Percentiles rank a stretch among this genome's conserved stretches.
Evolutionary conservation across 2,329 filamentous ascomycete species (phyloP).

Genomic region (Pseudogymnoascus sp.): DNA sequence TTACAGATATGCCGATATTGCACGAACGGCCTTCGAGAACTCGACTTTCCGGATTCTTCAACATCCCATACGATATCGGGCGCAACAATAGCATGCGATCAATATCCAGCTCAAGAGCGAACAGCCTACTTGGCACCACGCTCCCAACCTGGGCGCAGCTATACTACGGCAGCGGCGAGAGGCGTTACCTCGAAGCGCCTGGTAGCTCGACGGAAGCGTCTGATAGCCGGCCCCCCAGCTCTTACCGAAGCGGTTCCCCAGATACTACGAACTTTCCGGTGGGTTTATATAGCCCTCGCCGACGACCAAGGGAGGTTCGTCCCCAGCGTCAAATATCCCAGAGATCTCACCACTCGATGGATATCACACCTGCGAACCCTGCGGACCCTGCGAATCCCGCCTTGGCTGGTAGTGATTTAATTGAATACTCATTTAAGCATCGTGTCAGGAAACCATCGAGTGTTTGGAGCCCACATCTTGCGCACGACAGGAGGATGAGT

Average conservation of each 20-base stretch:
- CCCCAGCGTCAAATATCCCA: conserved; percentile 20
- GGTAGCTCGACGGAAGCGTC: conserved; percentile 23
- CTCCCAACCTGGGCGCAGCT: conserved; percentile 46
- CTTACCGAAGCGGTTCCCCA: conserved; percentile 41
- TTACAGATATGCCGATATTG: conserved; percentile 51
- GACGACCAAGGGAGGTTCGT: conserved; percentile 35
- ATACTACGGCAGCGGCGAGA: conserved; percentile 64
- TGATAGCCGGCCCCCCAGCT: conserved; percentile 41
- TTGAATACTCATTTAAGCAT: conserved; percentile 15
- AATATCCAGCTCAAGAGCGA: conserved; percentile 36
- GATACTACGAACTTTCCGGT: conserved; percentile 42
- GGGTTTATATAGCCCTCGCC: conserved; percentile 40
- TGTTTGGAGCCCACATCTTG: conserved; percentile 68
- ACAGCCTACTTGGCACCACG: conserved; percentile 33
- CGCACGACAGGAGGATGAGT: conserved; percentile 52
- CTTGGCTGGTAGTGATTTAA: conserved; percentile 27
- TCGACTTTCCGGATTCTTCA: conserved; percentile 45
- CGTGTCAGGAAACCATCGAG: conserved; percentile 37
- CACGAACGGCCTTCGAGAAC: conserved; percentile 47
- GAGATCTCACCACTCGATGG: conserved; percentile 32
- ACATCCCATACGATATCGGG: conserved; percentile 36
- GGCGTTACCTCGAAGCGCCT: conserved; percentile 39
- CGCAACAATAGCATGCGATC: conserved; percentile 29
- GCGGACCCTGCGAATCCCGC: conserved; percentile 18
- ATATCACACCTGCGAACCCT: conserved; percentile 34